Evolutionary conservation across 208 protist genomes (phyloP), one percentile per base, ranked within the genome.

Genomic region (Wallacemonas collosoma): DNA sequence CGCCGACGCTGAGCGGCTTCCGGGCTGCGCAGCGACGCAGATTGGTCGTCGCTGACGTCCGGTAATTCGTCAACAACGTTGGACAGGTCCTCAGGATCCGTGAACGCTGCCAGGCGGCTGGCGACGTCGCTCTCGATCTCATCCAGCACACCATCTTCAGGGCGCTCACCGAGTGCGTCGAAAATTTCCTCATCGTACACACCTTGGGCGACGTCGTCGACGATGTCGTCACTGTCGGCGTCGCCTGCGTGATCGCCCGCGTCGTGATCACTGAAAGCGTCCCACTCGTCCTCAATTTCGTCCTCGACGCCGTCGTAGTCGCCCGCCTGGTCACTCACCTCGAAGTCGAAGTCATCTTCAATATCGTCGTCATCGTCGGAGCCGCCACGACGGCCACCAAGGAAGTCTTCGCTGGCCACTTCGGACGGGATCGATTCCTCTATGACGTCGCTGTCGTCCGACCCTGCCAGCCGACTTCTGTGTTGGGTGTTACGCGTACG

Each of bases 201-300:
- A 60, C 66, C 67, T 39, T 74, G 66, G 1, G 26, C 45, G 0
- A 47, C 73, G 14, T 51, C 69, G 14, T 71, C 72, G 41, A 73
- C 65, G n/a, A 63, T 62, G 26, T 57, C 62, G 57, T 67, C 65
- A 17, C 48, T 50, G 11, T 54, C 48, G 12, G 2, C 39, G 47
- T 14, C 53, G 36, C 26, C 35, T 6, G 2, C 6, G n/a, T 9
- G 9, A 39, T 48, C 54, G 14, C n/a, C 26, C 4, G 35, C 38
- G 15, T 17, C 38, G 12, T 11, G 17, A 55, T 14, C 36, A 36
- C 53, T 57, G 12, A 26, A 9, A 45, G 76, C 58, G 45, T 79
- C 80, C 48, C 44, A 68, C n/a, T 86, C 85, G 15, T 85, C 74
- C 9, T 77, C 75, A 43, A 87, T 83, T n/a, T 82, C 81, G 38